Conservation (phyloP, 2,329 filamentous ascomycete genomes). For the Botrytis tulipae region DNA sequence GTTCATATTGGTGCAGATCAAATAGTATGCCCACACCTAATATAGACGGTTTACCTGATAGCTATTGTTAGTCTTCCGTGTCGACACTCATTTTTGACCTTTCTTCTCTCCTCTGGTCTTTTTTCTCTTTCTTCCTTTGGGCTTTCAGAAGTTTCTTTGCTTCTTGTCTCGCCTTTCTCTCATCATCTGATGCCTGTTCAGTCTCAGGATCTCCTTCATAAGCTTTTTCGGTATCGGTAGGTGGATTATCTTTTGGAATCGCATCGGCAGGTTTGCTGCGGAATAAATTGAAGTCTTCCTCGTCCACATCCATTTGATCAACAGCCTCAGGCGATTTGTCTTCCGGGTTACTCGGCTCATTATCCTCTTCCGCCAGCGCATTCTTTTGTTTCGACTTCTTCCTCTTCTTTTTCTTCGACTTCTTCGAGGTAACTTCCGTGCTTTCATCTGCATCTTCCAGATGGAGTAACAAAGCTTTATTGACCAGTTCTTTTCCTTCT, state of each 20-base stretch:
- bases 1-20: neutral
- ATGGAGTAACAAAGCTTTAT: conserved; percentile 17
- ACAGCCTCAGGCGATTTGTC: conserved; percentile 1
- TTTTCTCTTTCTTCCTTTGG: conserved; percentile 18
- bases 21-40: neutral
- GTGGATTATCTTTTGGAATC: conserved; percentile 1
- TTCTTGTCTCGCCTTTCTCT: conserved; percentile 15
- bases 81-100: conserved; percentile 17
- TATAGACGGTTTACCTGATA: neutral
- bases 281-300: conserved; percentile 17
- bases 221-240: conserved; percentile 9
- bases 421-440: conserved; percentile 15
- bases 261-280: conserved; percentile 17
- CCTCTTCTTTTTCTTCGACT: conserved; percentile 22
- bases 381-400: conserved; percentile 21
- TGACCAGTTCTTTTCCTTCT: conserved; percentile 18
- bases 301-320: conserved; percentile 18
- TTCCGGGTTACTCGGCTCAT: neutral
- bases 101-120: conserved; percentile 17
- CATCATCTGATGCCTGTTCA: conserved; percentile 7
- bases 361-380: conserved; percentile 6
- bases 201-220: conserved; percentile 18
- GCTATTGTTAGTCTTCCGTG: neutral
- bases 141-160: conserved; percentile 16
- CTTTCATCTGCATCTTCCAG: conserved; percentile 13